Percentiles rank a stretch among this genome's conserved stretches.
These are phyloP conservation scores for Pichia sp. DNA, from an alignment of 1,139 yeast species.

Conservation along the genomic window DNA sequence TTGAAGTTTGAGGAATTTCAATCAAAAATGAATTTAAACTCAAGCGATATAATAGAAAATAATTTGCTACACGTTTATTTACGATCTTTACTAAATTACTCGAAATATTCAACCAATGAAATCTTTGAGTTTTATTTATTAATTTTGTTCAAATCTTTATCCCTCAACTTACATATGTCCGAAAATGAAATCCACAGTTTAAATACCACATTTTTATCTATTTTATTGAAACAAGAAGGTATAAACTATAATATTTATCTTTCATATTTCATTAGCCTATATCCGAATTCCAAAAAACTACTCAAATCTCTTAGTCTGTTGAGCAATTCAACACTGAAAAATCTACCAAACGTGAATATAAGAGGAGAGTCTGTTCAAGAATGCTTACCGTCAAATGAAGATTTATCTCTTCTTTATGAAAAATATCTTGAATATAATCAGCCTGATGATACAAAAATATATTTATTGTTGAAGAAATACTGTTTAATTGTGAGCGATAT, in stretches of 20 bases:
- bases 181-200: slow-evolving; percentile 3
- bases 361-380: slow-evolving; percentile 3
- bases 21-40: background rate
- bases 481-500: background rate
- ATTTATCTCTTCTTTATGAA: slow-evolving; percentile 7
- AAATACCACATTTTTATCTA: slow-evolving; percentile 7
- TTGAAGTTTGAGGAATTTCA: slow-evolving; percentile 3
- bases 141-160: slow-evolving; percentile 4
- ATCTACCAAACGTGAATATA: slow-evolving; percentile 8
- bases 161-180: background rate
- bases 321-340: background rate
- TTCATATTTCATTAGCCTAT: slow-evolving; percentile 8
- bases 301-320: slow-evolving; percentile 4
- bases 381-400: slow-evolving; percentile 5
- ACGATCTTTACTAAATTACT: slow-evolving; percentile 4
- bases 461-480: slow-evolving; percentile 4
- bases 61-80: slow-evolving; percentile 7
- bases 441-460: slow-evolving; percentile 1
- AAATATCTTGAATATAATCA: slow-evolving; percentile 4
- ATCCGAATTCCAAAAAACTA: slow-evolving; percentile 5
- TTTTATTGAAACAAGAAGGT: slow-evolving; percentile 3
- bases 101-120: background rate
- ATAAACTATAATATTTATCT: slow-evolving; percentile 4
- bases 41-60: slow-evolving; percentile 1
- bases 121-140: slow-evolving; percentile 8